phyloP scores from a whole-genome alignment of 2,329 filamentous ascomycete genomes.

The Fusarium lyarnte region DNA sequence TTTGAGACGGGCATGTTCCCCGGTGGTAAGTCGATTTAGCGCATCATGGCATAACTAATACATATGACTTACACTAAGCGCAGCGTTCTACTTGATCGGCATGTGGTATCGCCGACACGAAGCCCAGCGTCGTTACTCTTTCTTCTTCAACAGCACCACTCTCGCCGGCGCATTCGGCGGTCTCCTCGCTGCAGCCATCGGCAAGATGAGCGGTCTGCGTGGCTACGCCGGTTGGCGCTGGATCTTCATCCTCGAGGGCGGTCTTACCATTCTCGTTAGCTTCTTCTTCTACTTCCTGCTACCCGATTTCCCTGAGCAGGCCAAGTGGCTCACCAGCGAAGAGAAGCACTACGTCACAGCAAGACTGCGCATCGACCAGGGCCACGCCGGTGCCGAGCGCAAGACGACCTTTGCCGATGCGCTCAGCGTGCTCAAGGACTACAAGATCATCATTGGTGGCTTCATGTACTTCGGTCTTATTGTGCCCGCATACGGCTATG shows the following conservation, averaged over 20 bases:
- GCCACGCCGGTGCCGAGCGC: conserved; percentile 70
- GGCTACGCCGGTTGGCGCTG: conserved; percentile 81
- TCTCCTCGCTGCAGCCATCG: conserved; percentile 84
- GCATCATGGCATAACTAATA: neutral
- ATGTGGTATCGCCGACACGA: conserved; percentile 93
- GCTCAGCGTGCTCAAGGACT: conserved; percentile 73
- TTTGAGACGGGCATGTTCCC: conserved; percentile 79
- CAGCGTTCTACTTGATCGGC: conserved; percentile 74
- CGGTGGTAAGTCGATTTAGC: conserved; percentile 43
- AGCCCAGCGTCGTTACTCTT: conserved; percentile 89
- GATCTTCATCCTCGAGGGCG: conserved; percentile 84
- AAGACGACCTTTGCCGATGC: conserved; percentile 69
- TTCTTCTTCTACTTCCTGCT: conserved; percentile 74
- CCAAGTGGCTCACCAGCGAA: conserved; percentile 76
- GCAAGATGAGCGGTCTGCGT: conserved; percentile 80
- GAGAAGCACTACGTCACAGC: conserved; percentile 74
- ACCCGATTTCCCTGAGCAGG: conserved; percentile 78
- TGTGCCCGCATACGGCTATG: conserved; percentile 80
- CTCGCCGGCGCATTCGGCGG: conserved; percentile 87
- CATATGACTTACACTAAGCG: conserved; percentile 52
- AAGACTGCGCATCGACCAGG: conserved; percentile 74
- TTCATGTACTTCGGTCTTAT: conserved; percentile 86
- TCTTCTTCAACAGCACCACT: conserved; percentile 89
- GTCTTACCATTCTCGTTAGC: conserved; percentile 69
- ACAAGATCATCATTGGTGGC: conserved; percentile 76